Base-by-base conservation (phyloP, 164 flowering plant species). In the Tinospora cordifolia region DNA sequence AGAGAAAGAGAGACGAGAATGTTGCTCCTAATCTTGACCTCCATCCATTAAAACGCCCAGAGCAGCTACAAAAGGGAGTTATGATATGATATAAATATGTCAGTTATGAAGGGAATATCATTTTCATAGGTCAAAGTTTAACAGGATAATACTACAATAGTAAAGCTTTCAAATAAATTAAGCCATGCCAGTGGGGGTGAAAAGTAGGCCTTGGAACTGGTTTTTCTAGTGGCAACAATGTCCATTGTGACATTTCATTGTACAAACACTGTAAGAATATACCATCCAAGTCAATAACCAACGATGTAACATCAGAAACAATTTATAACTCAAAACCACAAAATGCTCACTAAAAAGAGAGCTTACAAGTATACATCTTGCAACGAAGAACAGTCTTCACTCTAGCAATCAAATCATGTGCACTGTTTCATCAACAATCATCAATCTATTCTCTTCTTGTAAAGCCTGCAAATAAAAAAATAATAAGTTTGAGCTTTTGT, bases 371-470 rank as follows among this genome's bases (percentile, higher is more conserved):
- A 14, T 69, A 14, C 58, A 74, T 69, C 76, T 74, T n/a, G 39
- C 9, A 19, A 51, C 21, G 3, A 30, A 30, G 41, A 34, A 36
- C 26, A 24, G 15, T 24, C 49, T 24, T 58, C 59, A 60, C 3
- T 26, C 19, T 22, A 68, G 19, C 11, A 5, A 39, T 85, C 79
- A 86, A 74, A 90, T 85, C 77, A 88, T 86, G 79, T 84, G 86
- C 64, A 90, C 91, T 62, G 41, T 82, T 25, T 80, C 93, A 41
- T 75, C 85, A 36, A 76, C 80, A 65, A 93, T 81, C 96, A 89
- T 88, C 75, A 93, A 63, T 77, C 83, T 84, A 81, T 89, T 89
- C 60, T 86, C 87, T 54, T 80, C 81, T 79, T 86, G 88, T 71
- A 90, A 78, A 70, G 75, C 84, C 98, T 93, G 91, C 72, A 80